Evolutionary conservation across 306 rosid genomes (phyloP).

Genomic region (Vigna unguiculata): DNA sequence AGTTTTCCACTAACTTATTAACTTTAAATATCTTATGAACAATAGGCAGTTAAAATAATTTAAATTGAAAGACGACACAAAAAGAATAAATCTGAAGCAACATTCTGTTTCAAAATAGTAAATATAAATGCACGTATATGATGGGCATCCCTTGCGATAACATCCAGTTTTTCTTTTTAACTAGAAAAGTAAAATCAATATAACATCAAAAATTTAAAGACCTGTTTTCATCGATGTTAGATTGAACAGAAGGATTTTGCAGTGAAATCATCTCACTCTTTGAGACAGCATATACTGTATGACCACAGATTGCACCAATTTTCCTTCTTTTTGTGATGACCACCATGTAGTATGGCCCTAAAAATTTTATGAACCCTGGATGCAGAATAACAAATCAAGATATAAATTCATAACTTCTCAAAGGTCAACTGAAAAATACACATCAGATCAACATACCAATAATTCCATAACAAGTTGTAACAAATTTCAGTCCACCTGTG

Average conservation of each 20-base stretch:
- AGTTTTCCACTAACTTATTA: not conserved
- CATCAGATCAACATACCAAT: conserved; percentile 60
- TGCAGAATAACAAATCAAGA: conserved; percentile 45
- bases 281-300: conserved; percentile 71
- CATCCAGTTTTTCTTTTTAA: conserved; percentile 52
- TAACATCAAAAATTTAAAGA: conserved; percentile 65
- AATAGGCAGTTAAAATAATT: conserved; percentile 6
- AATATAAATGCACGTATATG: conserved; percentile 8
- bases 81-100: conserved; percentile 33
- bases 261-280: conserved; percentile 83
- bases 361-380: conserved; percentile 79
- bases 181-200: conserved; percentile 45
- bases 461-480: conserved; percentile 87
- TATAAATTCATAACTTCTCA: conserved; percentile 21
- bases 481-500: conserved; percentile 83
- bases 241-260: conserved; percentile 67
- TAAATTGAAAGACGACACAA: conserved; percentile 12
- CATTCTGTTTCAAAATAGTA: conserved; percentile 7
- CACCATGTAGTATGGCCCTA: conserved; percentile 91
- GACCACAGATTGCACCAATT: conserved; percentile 87
- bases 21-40: conserved; percentile 4
- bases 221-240: conserved; percentile 85
- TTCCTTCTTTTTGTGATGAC: conserved; percentile 84
- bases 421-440: conserved; percentile 16
- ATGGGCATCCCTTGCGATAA: conserved; percentile 18